These are phyloP conservation scores for Exophiala aquamarina DNA, from an alignment of 2,329 filamentous ascomycete genomes.

Conservation along the genomic window DNA sequence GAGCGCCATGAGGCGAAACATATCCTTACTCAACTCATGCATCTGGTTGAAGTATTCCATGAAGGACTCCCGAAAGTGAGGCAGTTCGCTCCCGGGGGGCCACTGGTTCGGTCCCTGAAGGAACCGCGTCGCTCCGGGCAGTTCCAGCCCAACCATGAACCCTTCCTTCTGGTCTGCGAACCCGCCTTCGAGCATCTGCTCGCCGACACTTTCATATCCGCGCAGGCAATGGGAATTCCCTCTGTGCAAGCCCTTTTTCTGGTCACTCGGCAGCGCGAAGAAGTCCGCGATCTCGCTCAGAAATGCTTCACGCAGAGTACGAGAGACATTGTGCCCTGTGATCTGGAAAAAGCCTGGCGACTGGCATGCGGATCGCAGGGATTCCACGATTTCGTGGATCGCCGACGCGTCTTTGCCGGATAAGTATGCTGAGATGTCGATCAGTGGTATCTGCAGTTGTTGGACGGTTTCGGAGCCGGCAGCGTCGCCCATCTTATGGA, in stretches of 20 bases:
- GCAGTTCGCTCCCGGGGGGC: conserved; percentile 13
- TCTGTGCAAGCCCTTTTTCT: conserved; percentile 2
- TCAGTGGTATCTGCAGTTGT: not conserved
- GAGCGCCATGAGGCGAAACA: conserved; percentile 56
- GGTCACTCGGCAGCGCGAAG: not conserved
- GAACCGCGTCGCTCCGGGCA: conserved; percentile 34
- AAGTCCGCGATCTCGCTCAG: conserved; percentile 1
- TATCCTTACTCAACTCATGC: conserved; percentile 49
- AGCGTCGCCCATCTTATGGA: too few relatives aligned
- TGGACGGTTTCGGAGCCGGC: too few relatives aligned
- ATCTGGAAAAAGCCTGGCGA: conserved; percentile 5
- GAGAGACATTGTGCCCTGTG: not conserved
- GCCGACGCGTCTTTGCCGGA: not conserved
- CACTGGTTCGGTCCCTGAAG: conserved; percentile 21
- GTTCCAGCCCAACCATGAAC: conserved; percentile 45
- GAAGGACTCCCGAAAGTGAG: conserved; percentile 47
- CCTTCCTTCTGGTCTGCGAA: conserved; percentile 46
- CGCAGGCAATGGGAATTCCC: conserved; percentile 4
- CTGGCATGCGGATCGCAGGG: conserved; percentile 1
- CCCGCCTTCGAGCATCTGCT: conserved; percentile 4
- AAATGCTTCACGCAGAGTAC: not conserved
- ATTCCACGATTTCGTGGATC: not conserved
- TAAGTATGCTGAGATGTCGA: not conserved
- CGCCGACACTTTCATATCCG: conserved; percentile 6
- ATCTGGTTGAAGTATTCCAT: conserved; percentile 50